phyloP scores from a whole-genome alignment of 495 filamentous ascomycete genomes.

The Annulohypoxylon maeteangense region DNA sequence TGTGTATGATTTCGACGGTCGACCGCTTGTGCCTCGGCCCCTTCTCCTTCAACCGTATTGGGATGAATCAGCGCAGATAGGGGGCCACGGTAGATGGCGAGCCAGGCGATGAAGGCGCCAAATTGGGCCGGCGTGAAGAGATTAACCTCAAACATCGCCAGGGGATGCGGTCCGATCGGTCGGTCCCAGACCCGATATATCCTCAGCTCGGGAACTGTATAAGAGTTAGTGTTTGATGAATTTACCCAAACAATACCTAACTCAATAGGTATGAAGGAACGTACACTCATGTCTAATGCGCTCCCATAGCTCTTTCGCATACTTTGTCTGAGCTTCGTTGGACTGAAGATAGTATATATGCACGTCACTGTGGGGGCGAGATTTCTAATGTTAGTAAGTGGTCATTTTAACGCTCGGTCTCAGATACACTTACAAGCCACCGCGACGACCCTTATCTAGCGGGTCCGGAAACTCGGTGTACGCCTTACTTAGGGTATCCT shows the following conservation, averaged over 20 bases:
- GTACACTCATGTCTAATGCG: constrained; percentile 83
- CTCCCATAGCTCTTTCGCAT: constrained; percentile 77
- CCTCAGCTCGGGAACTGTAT: constrained; percentile 81
- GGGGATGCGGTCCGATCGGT: constrained; percentile 83
- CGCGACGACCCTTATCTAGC: constrained; percentile 67
- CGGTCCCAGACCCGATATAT: constrained; percentile 81
- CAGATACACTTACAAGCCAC: constrained; percentile 63
- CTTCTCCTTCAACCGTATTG: constrained; percentile 67
- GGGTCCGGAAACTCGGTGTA: constrained; percentile 74
- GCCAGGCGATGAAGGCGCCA: constrained; percentile 86
- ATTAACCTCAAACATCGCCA: constrained; percentile 94
- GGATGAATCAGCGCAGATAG: constrained; percentile 84
- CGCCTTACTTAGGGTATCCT: constrained; percentile 66
- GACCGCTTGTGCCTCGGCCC: constrained; percentile 47
- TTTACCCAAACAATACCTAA: background rate
- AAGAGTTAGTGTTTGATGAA: background rate
- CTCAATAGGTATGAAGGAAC: constrained; percentile 17
- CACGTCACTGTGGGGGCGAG: constrained; percentile 64
- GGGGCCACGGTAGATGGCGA: constrained; percentile 84
- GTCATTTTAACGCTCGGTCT: background rate
- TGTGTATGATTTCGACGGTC: constrained; percentile 76
- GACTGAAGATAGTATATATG: constrained; percentile 84
- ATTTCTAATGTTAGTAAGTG: constrained; percentile 3
- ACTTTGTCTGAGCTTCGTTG: constrained; percentile 69
- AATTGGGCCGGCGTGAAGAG: constrained; percentile 87